Evolutionary conservation across 345 rosid species (phyloP), one percentile per base, ranked within the genome.

Genomic region (Trapa bicornis): DNA sequence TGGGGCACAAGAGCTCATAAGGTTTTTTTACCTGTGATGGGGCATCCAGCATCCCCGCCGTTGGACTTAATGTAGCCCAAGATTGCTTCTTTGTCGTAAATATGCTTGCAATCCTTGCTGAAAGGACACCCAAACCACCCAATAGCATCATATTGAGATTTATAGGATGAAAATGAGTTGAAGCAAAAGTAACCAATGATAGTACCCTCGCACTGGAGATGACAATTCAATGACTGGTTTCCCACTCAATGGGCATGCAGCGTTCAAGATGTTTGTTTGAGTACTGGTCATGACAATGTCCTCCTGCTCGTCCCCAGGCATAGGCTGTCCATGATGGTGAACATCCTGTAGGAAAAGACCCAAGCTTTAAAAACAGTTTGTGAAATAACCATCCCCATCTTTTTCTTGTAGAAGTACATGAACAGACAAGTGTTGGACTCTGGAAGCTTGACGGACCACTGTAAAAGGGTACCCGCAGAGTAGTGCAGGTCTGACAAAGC

Each of bases 231-330:
- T 80, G 70, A 94, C 63, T 64, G 87, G 88, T 72, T 87, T 94
- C 77, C 92, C 95, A 70, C 80, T 94, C 70, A 91, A 42, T 33
- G 99, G 99, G 74, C 99, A 94, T 32, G 75, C 76, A 35, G 72
- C 61, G 78, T 91, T 94, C 77, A 89, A 75, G 68, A 94, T 72
- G 80, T 73, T 87, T 77, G 82, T 78, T 84, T 87, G 89, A 16
- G 95, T 89, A 76, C 83, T 82, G 62, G 95, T 94, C 96, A 91
- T 83, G 64, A 94, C 69, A 60, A 94, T 77, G 72, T 94, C 97
- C 75, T 86, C 97, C 78, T 85, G 88, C 67, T 91, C 99, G 14
- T 91, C 97, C 70, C 95, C 99, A 32, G 97, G 96, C 93, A 91
- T 83, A 70, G 86, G 88, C 66, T 89, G 84, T 42, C 95, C 96